These are phyloP conservation scores for Grosmannia serpens DNA, from an alignment of 2,329 filamentous ascomycete genomes.

Conservation along the genomic window DNA sequence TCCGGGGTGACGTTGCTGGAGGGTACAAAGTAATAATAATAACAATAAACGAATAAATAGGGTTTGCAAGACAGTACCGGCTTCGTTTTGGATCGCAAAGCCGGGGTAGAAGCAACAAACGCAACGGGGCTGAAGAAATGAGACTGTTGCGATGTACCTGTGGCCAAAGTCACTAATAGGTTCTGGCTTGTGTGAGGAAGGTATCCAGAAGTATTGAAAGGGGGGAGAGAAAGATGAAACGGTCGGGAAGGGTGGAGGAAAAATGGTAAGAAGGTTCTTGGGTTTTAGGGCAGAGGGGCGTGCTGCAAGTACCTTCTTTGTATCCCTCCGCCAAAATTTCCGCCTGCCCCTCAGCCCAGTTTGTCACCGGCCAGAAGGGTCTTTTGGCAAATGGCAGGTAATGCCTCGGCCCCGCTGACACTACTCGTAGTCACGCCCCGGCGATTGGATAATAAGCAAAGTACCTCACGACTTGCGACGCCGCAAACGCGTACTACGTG, in stretches of 20 bases:
- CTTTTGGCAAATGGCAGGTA: background rate
- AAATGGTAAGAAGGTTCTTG: background rate
- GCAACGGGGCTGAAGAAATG: conserved; percentile 5
- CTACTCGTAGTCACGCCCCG: background rate
- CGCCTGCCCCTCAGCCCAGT: background rate
- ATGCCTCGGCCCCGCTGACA: background rate
- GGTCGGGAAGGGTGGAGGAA: conserved; percentile 2
- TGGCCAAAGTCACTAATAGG: conserved; percentile 9
- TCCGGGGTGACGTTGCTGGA: background rate
- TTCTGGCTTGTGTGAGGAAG: background rate
- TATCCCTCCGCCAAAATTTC: background rate
- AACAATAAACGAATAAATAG: background rate
- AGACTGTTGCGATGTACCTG: conserved; percentile 8
- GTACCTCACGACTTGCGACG: background rate
- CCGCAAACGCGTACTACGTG: background rate
- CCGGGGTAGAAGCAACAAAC: conserved; percentile 3
- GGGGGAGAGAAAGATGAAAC: conserved; percentile 2
- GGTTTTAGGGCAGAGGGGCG: conserved; percentile 3
- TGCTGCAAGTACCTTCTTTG: conserved; percentile 1
- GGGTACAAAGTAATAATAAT: background rate
- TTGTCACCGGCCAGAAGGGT: background rate
- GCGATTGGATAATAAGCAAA: background rate
- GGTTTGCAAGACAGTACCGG: background rate
- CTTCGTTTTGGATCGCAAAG: background rate
- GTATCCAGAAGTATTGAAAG: conserved; percentile 3